These are phyloP conservation scores for Lolium perenne DNA, from an alignment of 176 grass and related monocot genomes.

Conservation along the genomic window DNA sequence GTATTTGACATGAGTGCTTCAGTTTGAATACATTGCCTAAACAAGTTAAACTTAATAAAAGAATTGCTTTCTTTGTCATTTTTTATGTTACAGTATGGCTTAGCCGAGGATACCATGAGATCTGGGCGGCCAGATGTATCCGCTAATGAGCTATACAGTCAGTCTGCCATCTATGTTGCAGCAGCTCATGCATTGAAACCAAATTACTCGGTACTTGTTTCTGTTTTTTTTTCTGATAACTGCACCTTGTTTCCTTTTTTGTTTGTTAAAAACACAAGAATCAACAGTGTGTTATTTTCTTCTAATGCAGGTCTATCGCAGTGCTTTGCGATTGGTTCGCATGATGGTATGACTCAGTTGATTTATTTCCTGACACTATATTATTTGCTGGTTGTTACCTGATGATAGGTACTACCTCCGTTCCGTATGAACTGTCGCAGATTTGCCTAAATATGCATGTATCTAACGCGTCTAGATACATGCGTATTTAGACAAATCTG, in stretches of 20 bases:
- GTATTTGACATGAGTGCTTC: constrained; percentile 13
- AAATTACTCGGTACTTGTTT: constrained; percentile 78
- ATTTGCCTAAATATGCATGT: no score
- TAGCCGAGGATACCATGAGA: constrained; percentile 97
- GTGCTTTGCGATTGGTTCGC: constrained; percentile 89
- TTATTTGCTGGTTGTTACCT: background rate
- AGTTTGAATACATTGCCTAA: constrained; percentile 17
- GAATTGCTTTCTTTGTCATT: constrained; percentile 2
- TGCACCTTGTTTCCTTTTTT: background rate
- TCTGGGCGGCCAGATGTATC: constrained; percentile 77
- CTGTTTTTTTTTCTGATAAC: constrained; percentile 25
- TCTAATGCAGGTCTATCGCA: constrained; percentile 88
- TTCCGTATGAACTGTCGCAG: no score
- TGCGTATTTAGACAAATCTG: no score
- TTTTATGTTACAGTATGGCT: constrained; percentile 76
- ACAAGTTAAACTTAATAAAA: constrained; percentile 30
- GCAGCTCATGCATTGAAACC: constrained; percentile 97
- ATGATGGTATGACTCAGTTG: constrained; percentile 69
- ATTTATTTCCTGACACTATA: constrained; percentile 26
- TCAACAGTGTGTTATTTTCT: constrained; percentile 18
- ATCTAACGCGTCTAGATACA: no score
- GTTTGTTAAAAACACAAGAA: background rate
- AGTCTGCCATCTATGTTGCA: constrained; percentile 99
- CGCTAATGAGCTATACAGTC: constrained; percentile 89
- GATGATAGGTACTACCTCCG: background rate